Evolutionary conservation across 192 early-diverging fungal species (phyloP).

Genomic region (Linnemannia elongata): DNA sequence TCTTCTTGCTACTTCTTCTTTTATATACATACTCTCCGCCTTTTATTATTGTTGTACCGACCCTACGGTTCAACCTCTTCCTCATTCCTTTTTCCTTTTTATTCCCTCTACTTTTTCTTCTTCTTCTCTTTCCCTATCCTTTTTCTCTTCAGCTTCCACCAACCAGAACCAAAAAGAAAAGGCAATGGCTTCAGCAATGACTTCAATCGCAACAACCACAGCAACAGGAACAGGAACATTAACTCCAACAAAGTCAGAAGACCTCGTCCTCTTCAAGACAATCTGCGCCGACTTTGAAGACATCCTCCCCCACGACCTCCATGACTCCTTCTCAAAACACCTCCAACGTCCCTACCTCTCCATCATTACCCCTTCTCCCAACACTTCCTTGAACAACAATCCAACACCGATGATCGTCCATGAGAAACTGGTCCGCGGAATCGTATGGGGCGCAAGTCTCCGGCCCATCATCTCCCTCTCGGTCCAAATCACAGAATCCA

Average conservation of each 20-base stretch:
- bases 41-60: neutral
- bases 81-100: neutral
- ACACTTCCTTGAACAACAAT: neutral
- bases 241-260: neutral
- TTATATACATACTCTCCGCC: too few species aligned
- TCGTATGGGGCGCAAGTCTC: slow-evolving; percentile 27
- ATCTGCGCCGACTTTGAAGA: slow-evolving; percentile 53
- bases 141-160: neutral
- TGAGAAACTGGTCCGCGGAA: slow-evolving; percentile 21
- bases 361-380: neutral
- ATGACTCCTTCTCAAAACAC: slow-evolving; percentile 18
- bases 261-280: slow-evolving; percentile 12
- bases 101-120: neutral
- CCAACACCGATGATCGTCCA: neutral
- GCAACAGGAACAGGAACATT: neutral
- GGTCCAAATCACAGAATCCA: slow-evolving; percentile 33
- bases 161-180: too few species aligned
- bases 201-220: neutral
- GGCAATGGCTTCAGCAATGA: neutral
- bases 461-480: slow-evolving; percentile 37
- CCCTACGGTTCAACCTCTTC: neutral
- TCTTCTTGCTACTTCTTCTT: too few species aligned
- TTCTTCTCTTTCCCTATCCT: neutral
- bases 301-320: slow-evolving; percentile 31
- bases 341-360: slow-evolving; percentile 20